phyloP scores from a whole-genome alignment of 75 land plant species.

The Pinus tabuliformis region DNA sequence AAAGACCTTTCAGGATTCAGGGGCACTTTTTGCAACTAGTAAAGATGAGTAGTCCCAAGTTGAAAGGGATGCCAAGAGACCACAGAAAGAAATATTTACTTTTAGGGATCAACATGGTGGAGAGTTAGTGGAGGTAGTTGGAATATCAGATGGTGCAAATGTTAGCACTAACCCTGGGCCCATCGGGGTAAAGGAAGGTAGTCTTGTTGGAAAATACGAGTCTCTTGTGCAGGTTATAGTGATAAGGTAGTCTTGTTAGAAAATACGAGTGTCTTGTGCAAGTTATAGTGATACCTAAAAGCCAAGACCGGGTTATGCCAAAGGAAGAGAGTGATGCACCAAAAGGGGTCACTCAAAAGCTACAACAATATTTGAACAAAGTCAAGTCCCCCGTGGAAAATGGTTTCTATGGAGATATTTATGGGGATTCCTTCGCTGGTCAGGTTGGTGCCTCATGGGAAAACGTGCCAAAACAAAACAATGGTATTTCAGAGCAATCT shows the following conservation, averaged over 20 bases:
- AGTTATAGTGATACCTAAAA: too few species aligned
- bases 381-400: background rate
- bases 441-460: constrained; percentile 89
- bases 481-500: constrained; percentile 13
- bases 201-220: constrained; percentile 95
- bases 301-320: too few species aligned
- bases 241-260: too few species aligned
- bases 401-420: constrained; percentile 83
- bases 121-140: constrained; percentile 83
- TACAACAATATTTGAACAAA: too few species aligned
- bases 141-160: constrained; percentile 93
- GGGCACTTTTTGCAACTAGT: background rate
- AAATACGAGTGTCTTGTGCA: too few species aligned
- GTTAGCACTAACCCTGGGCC: constrained; percentile 94
- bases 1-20: background rate
- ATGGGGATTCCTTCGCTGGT: constrained; percentile 72
- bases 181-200: constrained; percentile 91
- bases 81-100: constrained; percentile 47
- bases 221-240: constrained; percentile 43
- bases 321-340: too few species aligned
- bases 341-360: too few species aligned
- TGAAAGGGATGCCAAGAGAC: constrained; percentile 54
- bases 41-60: constrained; percentile 14
- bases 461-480: constrained; percentile 26
- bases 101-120: constrained; percentile 90